A percentile compares a stretch with the other conserved stretches of the same genome.
These are phyloP conservation scores for Chloroidium sp. DNA, from an alignment of 163 green algal genomes.

Conservation along the genomic window DNA sequence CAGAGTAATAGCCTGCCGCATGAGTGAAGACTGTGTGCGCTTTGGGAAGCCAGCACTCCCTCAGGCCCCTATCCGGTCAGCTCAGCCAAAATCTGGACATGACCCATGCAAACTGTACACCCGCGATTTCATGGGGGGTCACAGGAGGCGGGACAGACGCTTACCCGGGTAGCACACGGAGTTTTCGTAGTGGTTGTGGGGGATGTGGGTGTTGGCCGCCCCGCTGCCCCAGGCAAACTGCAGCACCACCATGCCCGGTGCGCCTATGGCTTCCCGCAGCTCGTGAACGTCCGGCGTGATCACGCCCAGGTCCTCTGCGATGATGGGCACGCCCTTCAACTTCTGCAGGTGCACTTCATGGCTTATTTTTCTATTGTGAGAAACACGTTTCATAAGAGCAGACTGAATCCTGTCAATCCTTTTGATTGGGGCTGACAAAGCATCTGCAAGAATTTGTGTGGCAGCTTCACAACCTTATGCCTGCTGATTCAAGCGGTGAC, in stretches of 20 bases:
- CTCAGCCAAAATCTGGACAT: too few species aligned
- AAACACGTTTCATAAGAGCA: not conserved
- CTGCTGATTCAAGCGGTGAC: too few species aligned
- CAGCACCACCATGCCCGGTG: constrained; percentile 95
- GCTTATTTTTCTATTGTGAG: too few species aligned
- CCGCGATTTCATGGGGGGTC: not conserved
- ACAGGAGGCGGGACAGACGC: not conserved
- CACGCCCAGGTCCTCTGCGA: constrained; percentile 95
- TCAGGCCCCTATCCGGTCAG: too few species aligned
- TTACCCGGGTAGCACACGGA: constrained; percentile 76
- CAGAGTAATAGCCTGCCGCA: too few species aligned
- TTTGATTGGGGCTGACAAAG: not conserved
- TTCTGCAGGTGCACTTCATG: constrained; percentile 7
- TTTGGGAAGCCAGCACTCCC: too few species aligned
- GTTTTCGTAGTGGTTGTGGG: constrained; percentile 96
- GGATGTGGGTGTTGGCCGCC: constrained; percentile 85
- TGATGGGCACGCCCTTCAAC: constrained; percentile 69
- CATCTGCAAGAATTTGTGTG: too few species aligned
- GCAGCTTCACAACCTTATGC: too few species aligned
- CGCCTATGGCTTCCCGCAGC: constrained; percentile 72
- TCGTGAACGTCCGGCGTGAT: constrained; percentile 91
- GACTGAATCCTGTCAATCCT: not conserved
- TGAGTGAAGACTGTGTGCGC: too few species aligned
- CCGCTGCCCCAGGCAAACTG: constrained; percentile 94
- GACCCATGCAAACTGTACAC: too few species aligned